Base-by-base conservation (phyloP, 2,329 filamentous ascomycete species). In the Chrysoporthe deuterocubensis region DNA sequence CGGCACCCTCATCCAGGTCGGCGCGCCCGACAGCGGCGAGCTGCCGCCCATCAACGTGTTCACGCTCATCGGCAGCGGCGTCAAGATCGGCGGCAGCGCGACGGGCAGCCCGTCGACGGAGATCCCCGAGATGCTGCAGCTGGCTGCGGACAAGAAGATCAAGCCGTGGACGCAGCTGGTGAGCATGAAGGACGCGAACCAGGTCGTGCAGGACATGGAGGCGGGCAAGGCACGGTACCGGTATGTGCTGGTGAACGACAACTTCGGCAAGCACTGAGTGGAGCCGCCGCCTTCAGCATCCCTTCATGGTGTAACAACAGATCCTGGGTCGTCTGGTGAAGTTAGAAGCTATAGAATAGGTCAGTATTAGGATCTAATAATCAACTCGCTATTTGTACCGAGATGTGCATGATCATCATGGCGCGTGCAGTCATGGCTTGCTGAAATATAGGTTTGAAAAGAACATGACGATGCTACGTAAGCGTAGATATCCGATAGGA, bases 1-100 rank as follows among this genome's bases (percentile, higher is more conserved):
- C 63, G 89, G 90, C 16, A 83, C 82, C 4, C 87, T 91, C 74
- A 84, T 92, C 66, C 88, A 91, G 77, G 83, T 92, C 62, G 90
- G 89, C 18, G 67, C 67, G 3, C 89, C 90, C 0, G 90, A 92
- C 74, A 82, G 84, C 44, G 77, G 76, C 16, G 72, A 72, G 44
- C 73, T 79, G 16, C 77, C 78, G 4, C 60, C 71, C 14, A 81
- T 90, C 71, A 83, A 80, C 71, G 86, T 85, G 3, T 89, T 86
- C 73, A 79, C 83, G 9, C 77, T 92, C 70, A 87, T 91, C 64
- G 77, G 74, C 48, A 88, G 86, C 73, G 84, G 84, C 1, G 73
- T 81, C 26, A 83, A 81, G 71, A 75, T 88, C 40, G 81, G 80
- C 1, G 85, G 85, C 8, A 69, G 67, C 26, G 62, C 48, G 3